Conservation (phyloP, 768 basidiomycete genomes). For the Suillus luteus region DNA sequence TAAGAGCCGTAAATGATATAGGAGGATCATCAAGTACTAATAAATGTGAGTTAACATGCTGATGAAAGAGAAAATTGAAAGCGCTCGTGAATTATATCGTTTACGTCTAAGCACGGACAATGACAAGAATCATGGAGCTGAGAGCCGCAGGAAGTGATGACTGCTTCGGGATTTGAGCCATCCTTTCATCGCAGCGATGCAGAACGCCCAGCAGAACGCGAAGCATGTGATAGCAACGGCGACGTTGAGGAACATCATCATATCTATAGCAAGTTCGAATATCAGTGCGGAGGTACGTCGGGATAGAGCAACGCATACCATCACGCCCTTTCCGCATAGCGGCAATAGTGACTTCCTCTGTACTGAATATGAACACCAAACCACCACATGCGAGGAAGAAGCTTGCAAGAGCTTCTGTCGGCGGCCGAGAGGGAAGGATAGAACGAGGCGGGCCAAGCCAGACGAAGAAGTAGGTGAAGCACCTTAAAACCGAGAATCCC, state of each 20-base stretch:
- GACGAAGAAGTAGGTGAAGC: slow-evolving; percentile 92
- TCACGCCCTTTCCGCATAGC: slow-evolving; percentile 91
- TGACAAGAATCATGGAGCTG: slow-evolving; percentile 7
- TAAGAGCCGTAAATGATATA: not conserved
- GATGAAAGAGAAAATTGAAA: slow-evolving; percentile 5
- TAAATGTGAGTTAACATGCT: not conserved
- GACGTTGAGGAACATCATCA: slow-evolving; percentile 88
- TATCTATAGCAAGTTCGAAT: slow-evolving; percentile 47
- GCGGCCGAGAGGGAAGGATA: slow-evolving; percentile 87
- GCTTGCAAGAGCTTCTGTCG: slow-evolving; percentile 87
- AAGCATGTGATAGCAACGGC: slow-evolving; percentile 86
- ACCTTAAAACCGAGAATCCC: slow-evolving; percentile 76
- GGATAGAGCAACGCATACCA: slow-evolving; percentile 46
- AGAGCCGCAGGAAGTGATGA: slow-evolving; percentile 22
- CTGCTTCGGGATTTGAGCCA: slow-evolving; percentile 60
- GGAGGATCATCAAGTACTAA: not conserved
- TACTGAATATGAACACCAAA: slow-evolving; percentile 85
- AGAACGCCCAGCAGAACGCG: slow-evolving; percentile 82
- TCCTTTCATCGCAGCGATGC: slow-evolving; percentile 78
- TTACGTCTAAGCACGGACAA: slow-evolving; percentile 1
- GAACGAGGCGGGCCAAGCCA: slow-evolving; percentile 86
- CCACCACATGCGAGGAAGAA: slow-evolving; percentile 90
- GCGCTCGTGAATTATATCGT: not conserved
- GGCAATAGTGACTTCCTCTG: slow-evolving; percentile 85
- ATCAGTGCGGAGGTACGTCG: not conserved